phyloP scores from a whole-genome alignment of 805 yeast genomes.

The Starmera pachycereana region DNA sequence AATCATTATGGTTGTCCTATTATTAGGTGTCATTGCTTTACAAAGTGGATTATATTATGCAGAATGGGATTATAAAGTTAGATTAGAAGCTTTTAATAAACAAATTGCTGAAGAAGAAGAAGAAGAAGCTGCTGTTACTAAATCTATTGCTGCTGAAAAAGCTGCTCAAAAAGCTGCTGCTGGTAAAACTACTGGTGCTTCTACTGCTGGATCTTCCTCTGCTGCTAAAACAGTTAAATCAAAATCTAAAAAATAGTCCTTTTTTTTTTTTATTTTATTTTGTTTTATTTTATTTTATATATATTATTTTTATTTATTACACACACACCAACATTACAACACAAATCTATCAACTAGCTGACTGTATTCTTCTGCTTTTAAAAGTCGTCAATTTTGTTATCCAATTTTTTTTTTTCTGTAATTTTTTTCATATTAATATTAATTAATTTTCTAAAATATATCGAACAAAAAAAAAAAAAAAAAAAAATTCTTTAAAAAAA shows the following conservation, averaged over 20 bases:
- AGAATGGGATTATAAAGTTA: conserved; percentile 40
- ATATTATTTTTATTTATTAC: too few relatives aligned
- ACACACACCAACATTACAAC: too few relatives aligned
- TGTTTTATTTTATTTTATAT: too few relatives aligned
- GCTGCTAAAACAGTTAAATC: neutral
- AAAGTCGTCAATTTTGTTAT: too few relatives aligned
- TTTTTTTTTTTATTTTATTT: too few relatives aligned
- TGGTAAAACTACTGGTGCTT: conserved; percentile 2
- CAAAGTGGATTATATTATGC: conserved; percentile 91
- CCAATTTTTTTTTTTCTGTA: too few relatives aligned
- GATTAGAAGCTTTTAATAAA: conserved; percentile 23
- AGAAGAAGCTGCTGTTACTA: conserved; percentile 2
- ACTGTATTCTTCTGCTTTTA: too few relatives aligned
- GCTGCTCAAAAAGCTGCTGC: conserved; percentile 1
- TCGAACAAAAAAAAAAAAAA: too few relatives aligned
- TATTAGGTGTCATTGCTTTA: conserved; percentile 71
- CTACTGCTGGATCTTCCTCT: conserved; percentile 1
- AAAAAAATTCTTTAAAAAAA: too few relatives aligned
- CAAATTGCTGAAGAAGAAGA: conserved; percentile 18
- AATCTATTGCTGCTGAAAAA: conserved; percentile 2
- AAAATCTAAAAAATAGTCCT: neutral
- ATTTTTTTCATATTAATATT: too few relatives aligned
- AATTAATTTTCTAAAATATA: too few relatives aligned
- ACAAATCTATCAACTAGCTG: too few relatives aligned
- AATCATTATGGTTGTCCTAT: conserved; percentile 58